Percentiles rank a stretch among this genome's conserved stretches.
Conservation (phyloP, 345 rosid species). For the Mallotus nudiflorus region DNA sequence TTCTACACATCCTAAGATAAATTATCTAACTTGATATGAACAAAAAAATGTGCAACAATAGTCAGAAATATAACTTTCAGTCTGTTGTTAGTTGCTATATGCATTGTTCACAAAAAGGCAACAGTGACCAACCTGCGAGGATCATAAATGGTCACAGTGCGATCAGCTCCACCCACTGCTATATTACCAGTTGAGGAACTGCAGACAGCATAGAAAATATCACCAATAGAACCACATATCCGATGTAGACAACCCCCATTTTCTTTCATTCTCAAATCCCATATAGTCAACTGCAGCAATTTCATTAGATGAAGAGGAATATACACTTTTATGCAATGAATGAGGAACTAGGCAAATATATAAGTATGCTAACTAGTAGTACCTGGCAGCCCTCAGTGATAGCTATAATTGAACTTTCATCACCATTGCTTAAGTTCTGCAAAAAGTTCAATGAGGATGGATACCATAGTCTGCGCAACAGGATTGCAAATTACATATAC, state of each 20-base stretch:
- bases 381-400: conserved; percentile 73
- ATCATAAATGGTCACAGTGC: conserved; percentile 66
- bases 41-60: background rate
- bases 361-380: background rate
- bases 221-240: conserved; percentile 60
- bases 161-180: conserved; percentile 72
- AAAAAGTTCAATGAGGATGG: conserved; percentile 60
- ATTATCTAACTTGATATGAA: background rate
- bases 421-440: conserved; percentile 41
- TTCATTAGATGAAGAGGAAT: conserved; percentile 19
- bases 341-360: background rate
- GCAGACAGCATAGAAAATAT: conserved; percentile 54
- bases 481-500: background rate
- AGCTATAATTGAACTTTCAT: conserved; percentile 47
- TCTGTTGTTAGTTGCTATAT: background rate
- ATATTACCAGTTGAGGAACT: conserved; percentile 52
- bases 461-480: conserved; percentile 58
- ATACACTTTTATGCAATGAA: background rate
- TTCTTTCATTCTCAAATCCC: conserved; percentile 72
- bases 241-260: conserved; percentile 62
- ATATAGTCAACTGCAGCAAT: conserved; percentile 49
- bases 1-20: background rate
- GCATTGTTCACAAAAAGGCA: background rate
- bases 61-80: background rate
- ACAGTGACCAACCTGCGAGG: conserved; percentile 58